A percentile compares a stretch with the other conserved stretches of the same genome.
phyloP scores from a whole-genome alignment of 768 basidiomycete genomes.

The Tulasnella calospora region DNA sequence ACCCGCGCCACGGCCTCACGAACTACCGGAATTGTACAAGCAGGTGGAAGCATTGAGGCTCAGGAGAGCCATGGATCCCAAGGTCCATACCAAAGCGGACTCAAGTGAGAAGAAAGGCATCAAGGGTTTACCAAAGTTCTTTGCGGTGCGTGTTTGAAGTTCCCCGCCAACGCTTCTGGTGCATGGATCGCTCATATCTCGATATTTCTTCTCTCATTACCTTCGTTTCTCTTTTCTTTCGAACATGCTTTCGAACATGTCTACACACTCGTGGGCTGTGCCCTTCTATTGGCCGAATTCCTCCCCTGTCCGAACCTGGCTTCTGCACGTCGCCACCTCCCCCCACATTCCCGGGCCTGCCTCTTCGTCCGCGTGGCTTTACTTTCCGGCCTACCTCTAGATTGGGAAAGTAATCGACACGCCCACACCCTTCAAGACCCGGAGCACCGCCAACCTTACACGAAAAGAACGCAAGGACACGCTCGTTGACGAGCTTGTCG shows the following conservation, averaged over 20 bases:
- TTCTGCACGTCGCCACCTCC: background rate
- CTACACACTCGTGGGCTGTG: background rate
- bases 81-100: slow-evolving; percentile 84
- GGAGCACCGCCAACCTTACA: slow-evolving; percentile 57
- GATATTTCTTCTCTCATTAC: slow-evolving; percentile 14
- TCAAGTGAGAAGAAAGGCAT: slow-evolving; percentile 80
- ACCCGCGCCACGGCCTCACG: slow-evolving; percentile 73
- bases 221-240: slow-evolving; percentile 12
- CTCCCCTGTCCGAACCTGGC: background rate
- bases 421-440: slow-evolving; percentile 64
- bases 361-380: background rate
- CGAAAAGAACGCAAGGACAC: slow-evolving; percentile 69
- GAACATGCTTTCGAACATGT: background rate
- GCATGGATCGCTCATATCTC: slow-evolving; percentile 16
- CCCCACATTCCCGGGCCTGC: background rate
- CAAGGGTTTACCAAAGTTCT: slow-evolving; percentile 81
- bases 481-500: slow-evolving; percentile 81
- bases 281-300: background rate
- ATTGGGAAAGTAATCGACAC: slow-evolving; percentile 74
- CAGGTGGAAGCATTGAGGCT: slow-evolving; percentile 85
- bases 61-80: slow-evolving; percentile 84
- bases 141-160: slow-evolving; percentile 56
- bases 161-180: background rate
- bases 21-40: slow-evolving; percentile 69
- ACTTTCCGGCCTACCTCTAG: slow-evolving; percentile 38